phyloP scores from a whole-genome alignment of 345 rosid species.

The Gossypium australe region DNA sequence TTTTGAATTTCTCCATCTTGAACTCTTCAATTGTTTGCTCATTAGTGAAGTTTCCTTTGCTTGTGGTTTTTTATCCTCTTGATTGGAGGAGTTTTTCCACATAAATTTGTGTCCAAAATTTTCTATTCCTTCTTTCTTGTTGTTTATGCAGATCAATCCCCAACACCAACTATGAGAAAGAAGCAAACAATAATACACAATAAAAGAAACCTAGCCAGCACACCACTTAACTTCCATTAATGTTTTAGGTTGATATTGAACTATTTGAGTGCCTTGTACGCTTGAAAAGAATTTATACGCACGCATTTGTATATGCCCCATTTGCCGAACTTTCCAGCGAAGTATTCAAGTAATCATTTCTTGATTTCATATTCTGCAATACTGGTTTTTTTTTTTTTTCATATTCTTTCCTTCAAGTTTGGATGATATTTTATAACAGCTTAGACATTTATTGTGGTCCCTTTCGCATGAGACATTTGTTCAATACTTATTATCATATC shows the following conservation, averaged over 20 bases:
- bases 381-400: neutral
- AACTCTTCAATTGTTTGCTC: too few relatives aligned
- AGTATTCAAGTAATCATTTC: slow-evolving; percentile 23
- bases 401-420: neutral
- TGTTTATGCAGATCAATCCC: too few relatives aligned
- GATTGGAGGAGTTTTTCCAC: too few relatives aligned
- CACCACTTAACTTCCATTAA: neutral
- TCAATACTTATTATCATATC: neutral
- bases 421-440: neutral
- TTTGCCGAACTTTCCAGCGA: slow-evolving; percentile 43
- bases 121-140: too few relatives aligned
- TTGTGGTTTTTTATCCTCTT: too few relatives aligned
- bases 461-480: neutral
- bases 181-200: neutral
- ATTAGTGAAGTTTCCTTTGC: too few relatives aligned
- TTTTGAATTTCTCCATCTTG: too few relatives aligned
- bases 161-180: neutral
- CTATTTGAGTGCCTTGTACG: slow-evolving; percentile 37
- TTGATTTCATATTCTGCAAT: neutral
- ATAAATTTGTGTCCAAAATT: too few relatives aligned
- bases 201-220: neutral
- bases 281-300: slow-evolving; percentile 15
- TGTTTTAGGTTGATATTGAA: slow-evolving; percentile 9
- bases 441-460: neutral
- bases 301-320: neutral